Base-by-base conservation (phyloP, 441 rosid genomes). In the Euphorbia corollata region DNA sequence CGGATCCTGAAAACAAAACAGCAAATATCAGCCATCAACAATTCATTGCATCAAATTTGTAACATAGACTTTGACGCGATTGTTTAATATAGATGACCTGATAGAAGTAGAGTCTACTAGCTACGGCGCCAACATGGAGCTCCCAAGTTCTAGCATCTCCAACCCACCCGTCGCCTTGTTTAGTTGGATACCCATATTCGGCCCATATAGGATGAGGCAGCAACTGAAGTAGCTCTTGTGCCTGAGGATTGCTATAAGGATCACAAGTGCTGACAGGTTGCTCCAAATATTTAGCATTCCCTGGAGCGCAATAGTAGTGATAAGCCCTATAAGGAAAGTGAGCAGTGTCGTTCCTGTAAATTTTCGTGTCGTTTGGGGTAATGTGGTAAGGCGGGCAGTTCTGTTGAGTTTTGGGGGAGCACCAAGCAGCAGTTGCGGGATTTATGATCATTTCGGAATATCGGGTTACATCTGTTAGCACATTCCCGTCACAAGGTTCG, bases 181-280 rank as follows among this genome's bases (percentile, higher is more conserved):
- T 81, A 0, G 91, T 80, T 6, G 97, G 93, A 69, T 87, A 91
- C 38, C 97, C 96, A 30, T 83, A 91, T 34, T 86, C 83, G 12
- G 79, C 87, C 97, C 97, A 91, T 27, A 89, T 85, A 0, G 91
- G 93, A 71, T 91, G 90, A 7, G 96, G 97, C 77, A 91, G 76
- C 61, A 91, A 78, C 83, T 91, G 97, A 66, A 88, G 59, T 68
- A 88, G 79, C 78, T 91, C 96, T 70, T 91, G 97, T 50, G 96
- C 80, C 68, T 91, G 97, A 58, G 97, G 97, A 73, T 91, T 91
- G 77, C 97, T 89, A 36, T 88, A 89, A 38, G 97, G 96, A 65
- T 91, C 96, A 50, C 97, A 91, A 61, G 78, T 71, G 19, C 82
- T 81, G 34, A 76, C 75, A 4, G 93, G 96, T 54, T 59, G 11